Evolutionary conservation across 352 stramenopile genomes (phyloP), one percentile per base, ranked within the genome.

Genomic region (Phytophthora colocasiae): DNA sequence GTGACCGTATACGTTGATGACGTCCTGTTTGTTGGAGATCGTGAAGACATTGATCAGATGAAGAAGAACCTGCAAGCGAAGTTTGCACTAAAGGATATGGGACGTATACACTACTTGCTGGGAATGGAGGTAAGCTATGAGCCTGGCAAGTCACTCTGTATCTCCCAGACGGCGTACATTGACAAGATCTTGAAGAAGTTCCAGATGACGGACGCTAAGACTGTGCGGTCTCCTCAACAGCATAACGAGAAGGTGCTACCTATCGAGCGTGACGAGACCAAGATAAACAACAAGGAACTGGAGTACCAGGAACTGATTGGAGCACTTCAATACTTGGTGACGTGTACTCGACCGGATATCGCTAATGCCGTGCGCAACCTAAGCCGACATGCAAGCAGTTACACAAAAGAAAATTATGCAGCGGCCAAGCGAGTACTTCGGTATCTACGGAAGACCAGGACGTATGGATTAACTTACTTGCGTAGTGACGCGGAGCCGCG

Each of bases 81-180:
- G 15, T 62, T 62, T 14, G 9, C 14, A 4, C 47, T 54, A 24
- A 63, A 63, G 19, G 55, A 55, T 26, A 15, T 54, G 22, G 44
- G 55, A 15, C 34, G 32, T 2, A 19, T 54, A 6, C 11, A n/a
- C 14, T 34, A 63, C 15, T 29, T 48, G 17, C 12, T 63, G 2
- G 50, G 41, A 4, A 63, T 63, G 32, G 29, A 63, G 24, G 40
- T 55, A 0, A 6, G 50, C 26, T 63, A 55, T 12, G 36, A 48
- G 2, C 43, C 12, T 26, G 26, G 26, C 14, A 17, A 17, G 36
- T 4, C 10, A 0, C 15, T n/a, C 5, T 41, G 36, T 0, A 4
- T 41, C 15, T 41, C 7, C 2, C 22, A 22, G 22, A 22, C 22
- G 22, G 22, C 22, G 22, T 22, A 22, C 2, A 22, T 22, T 22